phyloP scores from a whole-genome alignment of 805 yeast genomes.

The Candida nonsorbophila region DNA sequence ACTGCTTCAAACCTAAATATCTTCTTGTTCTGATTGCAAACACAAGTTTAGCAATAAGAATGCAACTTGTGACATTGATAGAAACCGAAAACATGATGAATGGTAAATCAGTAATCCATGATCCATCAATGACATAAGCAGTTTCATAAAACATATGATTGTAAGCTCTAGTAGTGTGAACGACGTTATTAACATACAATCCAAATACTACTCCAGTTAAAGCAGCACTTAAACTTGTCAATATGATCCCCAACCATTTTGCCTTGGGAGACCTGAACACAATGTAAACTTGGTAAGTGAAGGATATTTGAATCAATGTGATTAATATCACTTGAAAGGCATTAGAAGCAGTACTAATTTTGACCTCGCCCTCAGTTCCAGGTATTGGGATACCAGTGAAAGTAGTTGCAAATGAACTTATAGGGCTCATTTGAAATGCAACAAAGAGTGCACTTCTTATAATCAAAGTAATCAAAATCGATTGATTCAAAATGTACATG shows the following conservation, averaged over 20 bases:
- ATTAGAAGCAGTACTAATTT: constrained; percentile 56
- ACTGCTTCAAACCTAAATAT: constrained; percentile 72
- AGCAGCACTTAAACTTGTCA: constrained; percentile 32
- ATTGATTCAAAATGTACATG: constrained; percentile 67
- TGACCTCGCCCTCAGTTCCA: constrained; percentile 28
- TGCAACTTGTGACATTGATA: constrained; percentile 53
- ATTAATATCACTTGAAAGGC: constrained; percentile 57
- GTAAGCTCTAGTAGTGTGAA: constrained; percentile 36
- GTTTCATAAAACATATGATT: constrained; percentile 8
- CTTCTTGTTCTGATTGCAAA: constrained; percentile 70
- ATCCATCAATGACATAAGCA: constrained; percentile 1
- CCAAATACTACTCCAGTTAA: constrained; percentile 51
- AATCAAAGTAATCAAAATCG: constrained; percentile 49
- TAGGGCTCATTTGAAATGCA: constrained; percentile 38
- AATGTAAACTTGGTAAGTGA: constrained; percentile 66
- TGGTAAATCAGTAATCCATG: constrained; percentile 48
- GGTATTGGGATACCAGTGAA: constrained; percentile 24
- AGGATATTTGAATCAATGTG: constrained; percentile 54
- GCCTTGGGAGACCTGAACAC: constrained; percentile 62
- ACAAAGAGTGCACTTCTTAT: constrained; percentile 60
- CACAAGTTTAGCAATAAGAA: constrained; percentile 60
- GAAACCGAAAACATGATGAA: constrained; percentile 65
- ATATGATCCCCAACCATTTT: constrained; percentile 30
- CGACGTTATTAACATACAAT: constrained; percentile 51
- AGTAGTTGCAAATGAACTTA: constrained; percentile 42